Base-by-base conservation (phyloP, 1,284 basidiomycete genomes). In the Psilocybe mexicana region DNA sequence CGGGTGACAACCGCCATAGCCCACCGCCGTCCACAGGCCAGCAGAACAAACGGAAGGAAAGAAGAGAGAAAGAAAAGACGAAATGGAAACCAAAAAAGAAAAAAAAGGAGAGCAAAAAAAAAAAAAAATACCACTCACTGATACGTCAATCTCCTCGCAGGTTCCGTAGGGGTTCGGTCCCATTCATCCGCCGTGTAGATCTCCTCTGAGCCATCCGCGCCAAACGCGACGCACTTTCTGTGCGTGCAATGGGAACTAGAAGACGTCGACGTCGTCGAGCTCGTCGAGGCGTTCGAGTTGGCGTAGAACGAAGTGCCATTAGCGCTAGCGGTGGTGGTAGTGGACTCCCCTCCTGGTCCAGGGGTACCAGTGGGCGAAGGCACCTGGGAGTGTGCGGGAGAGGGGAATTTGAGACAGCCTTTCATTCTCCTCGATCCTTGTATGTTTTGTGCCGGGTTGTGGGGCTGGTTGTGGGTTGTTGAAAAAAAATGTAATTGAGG, bases 151-250 rank as follows among this genome's bases (percentile, higher is more conserved):
- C 74, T 77, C n/a, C 72, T 71, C 3, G 78, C 72, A 18, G 82
- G 79, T 51, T 83, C 81, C 1, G 75, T 76, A 0, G 84, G 83
- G 2, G 81, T 84, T 4, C 86, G 77, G 69, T 89, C 87, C 87
- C 87, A 89, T 55, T 88, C 86, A 67, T 89, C 87, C 2, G 84
- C 87, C 44, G 76, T 69, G 65, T 81, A 79, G 11, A 89, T 74
- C 68, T 86, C 79, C 53, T 84, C 81, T 7, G 73, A 72, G 45
- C 76, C 78, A 2, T 79, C 75, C 1, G 72, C 75, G 42, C 79
- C 78, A 64, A 88, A 88, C 10, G 78, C 79, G 33, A 88, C 86
- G 18, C 76, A 77, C 70, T 85, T 87, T 61, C 76, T 67, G 63
- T 55, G 55, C 61, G 61, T 40, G 38, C 38, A 40, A 6, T 36